These are phyloP conservation scores for Metarhizium guizhouense DNA, from an alignment of 2,329 filamentous ascomycete genomes.

Conservation along the genomic window DNA sequence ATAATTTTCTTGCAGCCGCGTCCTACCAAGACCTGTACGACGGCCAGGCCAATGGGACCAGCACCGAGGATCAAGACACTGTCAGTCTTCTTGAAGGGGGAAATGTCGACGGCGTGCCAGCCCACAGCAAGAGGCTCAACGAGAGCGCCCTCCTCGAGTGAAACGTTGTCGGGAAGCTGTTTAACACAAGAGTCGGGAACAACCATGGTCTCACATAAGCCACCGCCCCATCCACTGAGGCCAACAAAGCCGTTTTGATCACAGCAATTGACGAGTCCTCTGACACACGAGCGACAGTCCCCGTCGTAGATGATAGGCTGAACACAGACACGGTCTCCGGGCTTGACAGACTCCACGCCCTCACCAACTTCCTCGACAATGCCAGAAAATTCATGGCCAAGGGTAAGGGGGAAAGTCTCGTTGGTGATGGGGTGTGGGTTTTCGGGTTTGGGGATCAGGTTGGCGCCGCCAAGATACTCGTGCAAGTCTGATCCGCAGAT, in stretches of 20 bases:
- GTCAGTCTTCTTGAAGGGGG: conserved; percentile 28
- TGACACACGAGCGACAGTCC: conserved; percentile 44
- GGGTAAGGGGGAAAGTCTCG: conserved; percentile 46
- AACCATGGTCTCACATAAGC: conserved; percentile 45
- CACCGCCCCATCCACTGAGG: conserved; percentile 38
- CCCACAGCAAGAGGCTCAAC: conserved; percentile 44
- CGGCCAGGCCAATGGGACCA: conserved; percentile 39
- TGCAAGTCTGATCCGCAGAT: conserved; percentile 36
- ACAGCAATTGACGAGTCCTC: conserved; percentile 48
- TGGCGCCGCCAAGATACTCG: conserved; percentile 23
- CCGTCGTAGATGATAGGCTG: conserved; percentile 52
- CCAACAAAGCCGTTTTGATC: conserved; percentile 29
- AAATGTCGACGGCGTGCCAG: conserved; percentile 34
- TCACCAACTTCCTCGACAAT: conserved; percentile 49
- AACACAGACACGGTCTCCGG: conserved; percentile 49
- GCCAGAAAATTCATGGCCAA: conserved; percentile 59
- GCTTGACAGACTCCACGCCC: conserved; percentile 34
- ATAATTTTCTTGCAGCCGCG: conserved; percentile 38
- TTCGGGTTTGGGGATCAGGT: conserved; percentile 30
- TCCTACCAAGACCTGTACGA: conserved; percentile 35
- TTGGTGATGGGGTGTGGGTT: conserved; percentile 48
- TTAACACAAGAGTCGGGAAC: conserved; percentile 39
- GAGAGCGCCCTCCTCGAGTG: conserved; percentile 41
- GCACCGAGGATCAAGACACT: conserved; percentile 40
- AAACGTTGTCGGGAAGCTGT: conserved; percentile 40